Base-by-base conservation (phyloP, 1,139 yeast species). In the Candida sojae region DNA sequence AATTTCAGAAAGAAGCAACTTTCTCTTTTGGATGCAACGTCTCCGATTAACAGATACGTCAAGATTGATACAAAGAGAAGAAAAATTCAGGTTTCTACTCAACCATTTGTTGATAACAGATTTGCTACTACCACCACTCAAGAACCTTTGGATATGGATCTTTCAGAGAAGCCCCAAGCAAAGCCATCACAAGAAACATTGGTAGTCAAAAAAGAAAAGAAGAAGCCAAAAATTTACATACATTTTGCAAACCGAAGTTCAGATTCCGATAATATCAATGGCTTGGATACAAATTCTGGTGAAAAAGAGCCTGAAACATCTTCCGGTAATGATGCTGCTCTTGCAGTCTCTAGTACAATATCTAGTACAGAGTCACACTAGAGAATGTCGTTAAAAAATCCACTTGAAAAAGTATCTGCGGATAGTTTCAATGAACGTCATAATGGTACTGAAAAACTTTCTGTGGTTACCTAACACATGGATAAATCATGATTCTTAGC, bases 61-160 rank as follows among this genome's bases (percentile, higher is more conserved):
- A 67, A 57, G 46, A 69, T 71, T 11, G 50, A 54, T 10, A 62
- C 68, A 6, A 62, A 57, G 43, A 51, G 59, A 26, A 61, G 58
- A 47, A 62, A 51, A 33, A 40, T 53, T 34, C 51, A 47, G 23
- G 42, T 44, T 8, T 54, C 56, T 2, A 32, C 36, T 6, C 34
- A 21, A 4, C 62, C 62, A 11, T 59, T 59, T 42, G 26, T 13
- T 17, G 21, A 17, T 3, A 17, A 17, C 21, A 17, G 21, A 17
- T 17, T 3, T 17, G 21, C 21, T 17, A 17, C 3, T 17, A 2
- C 21, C 21, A 17, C 21, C 21, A 3, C 21, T 17, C 2, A 17
- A 17, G 21, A 17, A 17, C 21, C 21, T 17, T 17, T 17, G 21
- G 21, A 17, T 17, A 17, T 17, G 21, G 21, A 2, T 17, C 12